phyloP scores from a whole-genome alignment of 1,284 basidiomycete species.

The Vanrija sp. region DNA sequence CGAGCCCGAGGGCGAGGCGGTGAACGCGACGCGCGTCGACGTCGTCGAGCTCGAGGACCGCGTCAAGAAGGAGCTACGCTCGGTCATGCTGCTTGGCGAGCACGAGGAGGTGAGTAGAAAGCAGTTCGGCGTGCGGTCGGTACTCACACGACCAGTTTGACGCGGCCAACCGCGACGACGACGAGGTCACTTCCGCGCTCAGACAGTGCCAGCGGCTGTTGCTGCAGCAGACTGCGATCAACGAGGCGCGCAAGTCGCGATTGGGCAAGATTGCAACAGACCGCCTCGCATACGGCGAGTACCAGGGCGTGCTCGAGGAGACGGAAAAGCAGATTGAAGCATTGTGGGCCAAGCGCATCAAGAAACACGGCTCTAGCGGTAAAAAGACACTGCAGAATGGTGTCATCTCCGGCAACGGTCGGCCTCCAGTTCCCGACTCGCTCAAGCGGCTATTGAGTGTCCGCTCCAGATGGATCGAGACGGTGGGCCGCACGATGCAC shows the following conservation, averaged over 20 bases:
- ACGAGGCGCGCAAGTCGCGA: conserved; percentile 74
- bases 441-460: conserved; percentile 66
- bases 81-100: conserved; percentile 53
- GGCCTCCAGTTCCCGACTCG: conserved; percentile 64
- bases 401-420: conserved; percentile 51
- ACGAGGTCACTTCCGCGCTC: conserved; percentile 85
- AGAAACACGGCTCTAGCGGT: conserved; percentile 55
- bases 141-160: conserved; percentile 58
- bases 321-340: conserved; percentile 72
- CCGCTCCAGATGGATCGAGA: conserved; percentile 67
- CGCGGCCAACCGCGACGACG: conserved; percentile 73
- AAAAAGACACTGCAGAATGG: conserved; percentile 49
- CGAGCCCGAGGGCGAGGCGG: conserved; percentile 14
- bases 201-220: conserved; percentile 83
- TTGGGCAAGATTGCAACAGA: conserved; percentile 75
- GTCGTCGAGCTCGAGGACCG: conserved; percentile 55
- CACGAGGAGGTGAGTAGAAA: conserved; percentile 53
- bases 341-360: conserved; percentile 50
- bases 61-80: conserved; percentile 54
- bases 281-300: conserved; percentile 84
- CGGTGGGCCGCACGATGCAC: conserved; percentile 65
- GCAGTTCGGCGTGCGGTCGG: not conserved
- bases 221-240: conserved; percentile 67
- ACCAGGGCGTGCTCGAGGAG: conserved; percentile 69
- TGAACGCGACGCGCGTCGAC: conserved; percentile 29